phyloP scores from a whole-genome alignment of 176 grass and related monocot species.

The Musa troglodytarum region DNA sequence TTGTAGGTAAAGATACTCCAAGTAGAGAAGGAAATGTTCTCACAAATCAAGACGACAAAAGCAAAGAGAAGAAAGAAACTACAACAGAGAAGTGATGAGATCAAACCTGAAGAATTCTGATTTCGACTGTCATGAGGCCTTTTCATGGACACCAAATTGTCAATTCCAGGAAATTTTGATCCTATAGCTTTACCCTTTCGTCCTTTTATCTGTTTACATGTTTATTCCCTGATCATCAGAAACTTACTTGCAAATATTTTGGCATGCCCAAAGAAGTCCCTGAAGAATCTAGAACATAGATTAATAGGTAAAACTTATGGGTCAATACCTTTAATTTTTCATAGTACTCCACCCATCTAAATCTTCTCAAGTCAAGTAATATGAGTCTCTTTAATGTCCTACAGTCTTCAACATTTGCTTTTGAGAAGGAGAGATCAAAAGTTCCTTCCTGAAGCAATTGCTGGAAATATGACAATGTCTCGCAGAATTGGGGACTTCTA shows the following conservation, averaged over 20 bases:
- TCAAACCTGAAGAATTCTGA: conserved; percentile 44
- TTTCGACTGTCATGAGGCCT: conserved; percentile 48
- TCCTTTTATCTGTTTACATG: conserved; percentile 11
- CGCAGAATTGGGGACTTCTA: conserved; percentile 42
- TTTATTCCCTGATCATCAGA: conserved; percentile 33
- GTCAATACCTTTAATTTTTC: conserved; percentile 44
- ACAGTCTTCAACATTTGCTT: conserved; percentile 33
- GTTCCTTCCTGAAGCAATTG: conserved; percentile 48
- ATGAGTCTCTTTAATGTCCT: conserved; percentile 31
- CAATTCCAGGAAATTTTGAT: conserved; percentile 20
- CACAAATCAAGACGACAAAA: background rate
- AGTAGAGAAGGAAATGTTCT: background rate
- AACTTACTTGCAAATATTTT: background rate
- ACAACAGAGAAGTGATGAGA: background rate
- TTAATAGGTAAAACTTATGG: background rate
- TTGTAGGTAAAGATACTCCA: background rate
- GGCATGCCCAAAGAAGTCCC: background rate
- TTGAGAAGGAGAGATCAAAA: conserved; percentile 29
- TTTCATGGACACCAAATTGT: conserved; percentile 34
- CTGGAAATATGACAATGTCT: conserved; percentile 49
- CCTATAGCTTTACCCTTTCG: conserved; percentile 23
- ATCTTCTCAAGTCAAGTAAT: conserved; percentile 36
- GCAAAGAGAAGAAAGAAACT: background rate
- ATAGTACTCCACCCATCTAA: conserved; percentile 45
- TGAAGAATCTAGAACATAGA: conserved; percentile 7